Percentiles rank a stretch among this genome's conserved stretches.
These are phyloP conservation scores for Aegilops longissima DNA, from an alignment of 176 grass and related monocot genomes.

Conservation along the genomic window DNA sequence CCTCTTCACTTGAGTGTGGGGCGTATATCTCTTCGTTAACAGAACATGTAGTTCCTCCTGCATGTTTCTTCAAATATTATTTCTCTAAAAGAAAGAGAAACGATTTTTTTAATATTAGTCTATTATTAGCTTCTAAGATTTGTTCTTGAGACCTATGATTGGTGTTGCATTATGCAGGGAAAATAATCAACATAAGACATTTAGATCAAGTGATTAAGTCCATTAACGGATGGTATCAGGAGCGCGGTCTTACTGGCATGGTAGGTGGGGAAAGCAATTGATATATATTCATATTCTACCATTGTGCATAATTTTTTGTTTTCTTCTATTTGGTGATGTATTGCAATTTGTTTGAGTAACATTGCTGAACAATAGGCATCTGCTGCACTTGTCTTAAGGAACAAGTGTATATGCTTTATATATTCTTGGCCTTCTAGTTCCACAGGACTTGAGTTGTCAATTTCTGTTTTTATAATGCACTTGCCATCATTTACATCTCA, in stretches of 20 bases:
- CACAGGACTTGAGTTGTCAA: not conserved
- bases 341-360: conserved; percentile 1
- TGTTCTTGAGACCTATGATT: conserved; percentile 19
- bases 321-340: not conserved
- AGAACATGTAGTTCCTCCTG: not conserved
- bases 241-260: conserved; percentile 76
- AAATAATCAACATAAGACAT: conserved; percentile 95
- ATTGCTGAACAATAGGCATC: not conserved
- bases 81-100: conserved; percentile 12
- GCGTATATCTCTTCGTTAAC: not conserved
- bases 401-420: not conserved
- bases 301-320: not conserved
- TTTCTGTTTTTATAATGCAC: not conserved
- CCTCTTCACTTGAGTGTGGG: not conserved
- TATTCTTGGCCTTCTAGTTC: not conserved
- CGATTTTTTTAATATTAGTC: conserved; percentile 10
- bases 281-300: not conserved
- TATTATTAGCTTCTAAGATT: not conserved
- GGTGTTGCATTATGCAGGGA: conserved; percentile 71
- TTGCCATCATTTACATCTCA: not conserved
- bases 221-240: conserved; percentile 83
- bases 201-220: conserved; percentile 89
- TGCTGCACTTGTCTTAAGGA: not conserved
- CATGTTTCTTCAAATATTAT: not conserved
- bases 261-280: conserved; percentile 36